Conservation (phyloP, 2,329 filamentous ascomycete species). For the Triangularia verruculosa region DNA sequence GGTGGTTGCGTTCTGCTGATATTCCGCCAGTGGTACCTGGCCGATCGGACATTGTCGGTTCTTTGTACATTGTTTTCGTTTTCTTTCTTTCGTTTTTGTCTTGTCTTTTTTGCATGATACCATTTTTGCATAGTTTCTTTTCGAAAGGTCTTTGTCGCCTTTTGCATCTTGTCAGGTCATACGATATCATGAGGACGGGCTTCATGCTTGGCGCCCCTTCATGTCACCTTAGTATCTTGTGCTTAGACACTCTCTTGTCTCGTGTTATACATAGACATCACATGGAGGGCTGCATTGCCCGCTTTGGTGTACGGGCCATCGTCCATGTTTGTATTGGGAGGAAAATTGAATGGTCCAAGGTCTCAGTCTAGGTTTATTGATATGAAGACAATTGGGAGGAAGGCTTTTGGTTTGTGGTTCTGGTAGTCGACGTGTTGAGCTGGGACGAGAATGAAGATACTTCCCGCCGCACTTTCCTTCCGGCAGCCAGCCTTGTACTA, state of each 20-base stretch:
- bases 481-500: no score
- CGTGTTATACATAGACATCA: not conserved
- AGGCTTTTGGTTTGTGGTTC: not conserved
- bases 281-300: not conserved
- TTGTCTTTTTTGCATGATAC: conserved; percentile 19
- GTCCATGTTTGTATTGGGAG: not conserved
- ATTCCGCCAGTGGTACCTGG: not conserved
- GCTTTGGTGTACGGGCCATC: not conserved
- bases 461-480: not conserved
- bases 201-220: not conserved
- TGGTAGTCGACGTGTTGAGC: not conserved
- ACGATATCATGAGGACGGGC: not conserved
- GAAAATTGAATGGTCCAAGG: not conserved
- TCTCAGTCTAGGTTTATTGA: not conserved
- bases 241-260: not conserved
- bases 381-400: not conserved
- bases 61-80: not conserved
- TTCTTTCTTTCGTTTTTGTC: conserved; percentile 1
- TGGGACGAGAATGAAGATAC: not conserved
- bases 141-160: not conserved
- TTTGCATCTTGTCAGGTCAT: not conserved
- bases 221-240: not conserved
- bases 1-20: not conserved
- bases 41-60: not conserved
- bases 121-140: conserved; percentile 16